phyloP scores from a whole-genome alignment of 2,329 filamentous ascomycete genomes.

The Passalora sequoiae region DNA sequence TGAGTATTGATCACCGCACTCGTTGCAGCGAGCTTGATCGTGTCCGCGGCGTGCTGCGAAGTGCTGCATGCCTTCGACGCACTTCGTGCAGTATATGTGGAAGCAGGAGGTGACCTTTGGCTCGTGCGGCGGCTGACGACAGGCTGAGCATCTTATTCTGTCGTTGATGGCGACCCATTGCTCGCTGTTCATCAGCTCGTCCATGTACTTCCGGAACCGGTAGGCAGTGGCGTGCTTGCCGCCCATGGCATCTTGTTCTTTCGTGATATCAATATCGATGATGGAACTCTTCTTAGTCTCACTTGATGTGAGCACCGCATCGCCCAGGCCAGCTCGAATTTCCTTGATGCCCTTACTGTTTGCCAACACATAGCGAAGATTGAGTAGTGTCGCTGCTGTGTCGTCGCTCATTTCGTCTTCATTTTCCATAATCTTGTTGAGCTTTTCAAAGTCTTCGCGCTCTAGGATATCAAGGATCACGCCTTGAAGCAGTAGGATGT shows the following conservation, averaged over 20 bases:
- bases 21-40: slow-evolving; percentile 29
- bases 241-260: slow-evolving; percentile 23
- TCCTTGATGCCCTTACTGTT: slow-evolving; percentile 10
- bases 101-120: slow-evolving; percentile 48
- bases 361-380: slow-evolving; percentile 21
- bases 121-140: slow-evolving; percentile 37
- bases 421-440: slow-evolving; percentile 26
- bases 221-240: slow-evolving; percentile 36
- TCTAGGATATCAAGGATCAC: slow-evolving; percentile 44
- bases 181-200: slow-evolving; percentile 31
- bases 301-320: slow-evolving; percentile 16
- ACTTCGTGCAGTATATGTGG: slow-evolving; percentile 53
- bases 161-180: slow-evolving; percentile 36
- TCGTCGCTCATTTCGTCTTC: slow-evolving; percentile 15
- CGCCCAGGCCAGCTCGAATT: slow-evolving; percentile 18
- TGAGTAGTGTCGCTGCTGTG: slow-evolving; percentile 10
- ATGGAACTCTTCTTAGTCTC: slow-evolving; percentile 17
- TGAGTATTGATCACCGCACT: slow-evolving; percentile 32
- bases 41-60: slow-evolving; percentile 26
- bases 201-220: slow-evolving; percentile 41
- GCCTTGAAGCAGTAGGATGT: slow-evolving; percentile 46
- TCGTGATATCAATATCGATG: slow-evolving; percentile 13
- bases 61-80: slow-evolving; percentile 37
- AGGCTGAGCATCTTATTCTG: slow-evolving; percentile 40
- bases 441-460: slow-evolving; percentile 41